These are phyloP conservation scores for Phaeosphaeria sp. DNA, from an alignment of 2,329 filamentous ascomycete genomes.

Conservation along the genomic window DNA sequence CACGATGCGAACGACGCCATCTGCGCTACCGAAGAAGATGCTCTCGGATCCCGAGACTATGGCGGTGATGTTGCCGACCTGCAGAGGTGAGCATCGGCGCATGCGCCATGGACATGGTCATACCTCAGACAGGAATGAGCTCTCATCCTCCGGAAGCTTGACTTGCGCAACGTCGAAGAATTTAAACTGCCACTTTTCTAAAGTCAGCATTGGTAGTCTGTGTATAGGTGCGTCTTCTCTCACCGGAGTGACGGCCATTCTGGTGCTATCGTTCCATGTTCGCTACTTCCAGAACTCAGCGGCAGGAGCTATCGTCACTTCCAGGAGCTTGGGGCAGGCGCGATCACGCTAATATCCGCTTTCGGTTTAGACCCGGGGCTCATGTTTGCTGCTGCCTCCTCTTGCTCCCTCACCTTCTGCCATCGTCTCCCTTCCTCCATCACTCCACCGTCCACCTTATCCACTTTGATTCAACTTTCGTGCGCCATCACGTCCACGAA, in stretches of 20 bases:
- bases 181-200: constrained; percentile 93
- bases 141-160: constrained; percentile 79
- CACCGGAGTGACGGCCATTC: constrained; percentile 53
- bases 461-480: constrained; percentile 1
- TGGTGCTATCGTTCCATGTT: constrained; percentile 36
- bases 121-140: constrained; percentile 79
- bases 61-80: constrained; percentile 74
- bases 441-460: constrained; percentile 1
- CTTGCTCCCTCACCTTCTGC: background rate
- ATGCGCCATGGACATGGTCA: constrained; percentile 42
- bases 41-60: constrained; percentile 87
- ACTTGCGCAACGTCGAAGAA: constrained; percentile 97
- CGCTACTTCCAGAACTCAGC: constrained; percentile 11
- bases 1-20: constrained; percentile 87
- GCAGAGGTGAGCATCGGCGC: constrained; percentile 33
- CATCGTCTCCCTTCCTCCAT: background rate
- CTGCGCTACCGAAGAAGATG: constrained; percentile 84
- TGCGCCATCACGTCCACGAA: constrained; percentile 12
- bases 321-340: constrained; percentile 24
- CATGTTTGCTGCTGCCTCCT: constrained; percentile 4
- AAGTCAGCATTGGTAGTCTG: constrained; percentile 30
- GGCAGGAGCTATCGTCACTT: constrained; percentile 32
- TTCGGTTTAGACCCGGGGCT: background rate
- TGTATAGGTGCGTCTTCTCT: constrained; percentile 2
- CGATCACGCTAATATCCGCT: constrained; percentile 3